Conservation (phyloP, 805 yeast genomes). For the Tetrapisispora nanseiensis region DNA sequence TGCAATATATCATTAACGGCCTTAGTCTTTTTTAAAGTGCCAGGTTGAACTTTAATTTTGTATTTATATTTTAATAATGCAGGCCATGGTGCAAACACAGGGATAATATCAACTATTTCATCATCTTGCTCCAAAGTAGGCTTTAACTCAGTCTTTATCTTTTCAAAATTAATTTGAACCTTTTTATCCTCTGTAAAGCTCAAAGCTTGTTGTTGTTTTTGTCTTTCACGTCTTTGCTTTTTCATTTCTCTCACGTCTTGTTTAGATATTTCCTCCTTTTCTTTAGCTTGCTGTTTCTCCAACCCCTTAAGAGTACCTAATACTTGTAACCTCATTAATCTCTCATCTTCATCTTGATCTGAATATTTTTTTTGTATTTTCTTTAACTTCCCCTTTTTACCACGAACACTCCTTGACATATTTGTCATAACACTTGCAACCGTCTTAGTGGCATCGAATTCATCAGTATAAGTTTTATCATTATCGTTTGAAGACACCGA, state of each 20-base stretch:
- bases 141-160: constrained; percentile 32
- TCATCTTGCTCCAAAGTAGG: constrained; percentile 35
- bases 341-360: constrained; percentile 88
- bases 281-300: constrained; percentile 31
- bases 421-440: constrained; percentile 18
- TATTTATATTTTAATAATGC: constrained; percentile 65
- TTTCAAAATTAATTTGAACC: constrained; percentile 36
- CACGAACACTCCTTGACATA: constrained; percentile 48
- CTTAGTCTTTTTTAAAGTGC: constrained; percentile 77
- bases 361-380: constrained; percentile 76
- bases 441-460: constrained; percentile 6
- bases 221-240: constrained; percentile 30
- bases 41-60: constrained; percentile 75
- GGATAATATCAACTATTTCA: constrained; percentile 52
- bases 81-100: constrained; percentile 90
- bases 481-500: not conserved
- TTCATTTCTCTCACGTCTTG: constrained; percentile 28
- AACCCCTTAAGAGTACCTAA: constrained; percentile 70
- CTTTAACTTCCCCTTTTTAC: constrained; percentile 76
- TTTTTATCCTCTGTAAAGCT: constrained; percentile 31
- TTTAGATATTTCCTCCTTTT: constrained; percentile 28
- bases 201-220: constrained; percentile 31
- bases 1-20: constrained; percentile 60
- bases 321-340: constrained; percentile 61
- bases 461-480: not conserved